Percentiles rank a stretch among this genome's conserved stretches.
Conservation (phyloP, 2,329 filamentous ascomycete genomes). For the Talaromyces verruculosus region DNA sequence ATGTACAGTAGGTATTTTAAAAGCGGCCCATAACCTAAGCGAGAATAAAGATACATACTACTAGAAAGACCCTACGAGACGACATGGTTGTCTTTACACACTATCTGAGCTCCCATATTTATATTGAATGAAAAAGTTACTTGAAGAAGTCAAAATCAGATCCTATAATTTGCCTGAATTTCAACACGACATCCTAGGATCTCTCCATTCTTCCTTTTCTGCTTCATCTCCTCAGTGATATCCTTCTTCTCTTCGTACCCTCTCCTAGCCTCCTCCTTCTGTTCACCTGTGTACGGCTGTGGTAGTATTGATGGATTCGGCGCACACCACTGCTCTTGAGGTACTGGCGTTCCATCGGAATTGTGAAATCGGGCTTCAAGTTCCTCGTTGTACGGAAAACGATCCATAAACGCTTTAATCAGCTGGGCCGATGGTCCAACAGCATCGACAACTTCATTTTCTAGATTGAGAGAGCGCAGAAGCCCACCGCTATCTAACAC, state of each 20-base stretch:
- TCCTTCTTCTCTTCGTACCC: slow-evolving; percentile 17
- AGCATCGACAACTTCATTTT: slow-evolving; percentile 19
- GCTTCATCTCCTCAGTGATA: slow-evolving; percentile 15
- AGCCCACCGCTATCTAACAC: slow-evolving; percentile 11
- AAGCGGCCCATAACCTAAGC: no score
- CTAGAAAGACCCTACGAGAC: no score
- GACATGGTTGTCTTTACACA: no score
- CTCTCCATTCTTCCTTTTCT: slow-evolving; percentile 15
- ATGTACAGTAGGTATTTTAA: no score
- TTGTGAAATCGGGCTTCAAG: slow-evolving; percentile 19
- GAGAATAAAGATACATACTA: no score
- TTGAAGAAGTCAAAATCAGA: background rate
- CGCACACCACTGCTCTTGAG: slow-evolving; percentile 21
- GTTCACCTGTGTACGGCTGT: slow-evolving; percentile 11
- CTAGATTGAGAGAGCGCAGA: slow-evolving; percentile 16
- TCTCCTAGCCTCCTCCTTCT: slow-evolving; percentile 7
- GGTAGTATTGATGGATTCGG: slow-evolving; percentile 20
- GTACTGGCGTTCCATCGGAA: slow-evolving; percentile 19
- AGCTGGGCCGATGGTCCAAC: slow-evolving; percentile 18
- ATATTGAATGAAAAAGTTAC: no score
- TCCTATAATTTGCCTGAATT: slow-evolving; percentile 16
- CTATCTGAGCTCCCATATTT: no score
- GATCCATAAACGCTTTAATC: slow-evolving; percentile 21
- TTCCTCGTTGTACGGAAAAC: slow-evolving; percentile 8
- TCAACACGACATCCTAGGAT: slow-evolving; percentile 15